Evolutionary conservation across 73 alveolate species (phyloP), one percentile per base, ranked within the genome.

Genomic region (Paramecium bursaria): DNA sequence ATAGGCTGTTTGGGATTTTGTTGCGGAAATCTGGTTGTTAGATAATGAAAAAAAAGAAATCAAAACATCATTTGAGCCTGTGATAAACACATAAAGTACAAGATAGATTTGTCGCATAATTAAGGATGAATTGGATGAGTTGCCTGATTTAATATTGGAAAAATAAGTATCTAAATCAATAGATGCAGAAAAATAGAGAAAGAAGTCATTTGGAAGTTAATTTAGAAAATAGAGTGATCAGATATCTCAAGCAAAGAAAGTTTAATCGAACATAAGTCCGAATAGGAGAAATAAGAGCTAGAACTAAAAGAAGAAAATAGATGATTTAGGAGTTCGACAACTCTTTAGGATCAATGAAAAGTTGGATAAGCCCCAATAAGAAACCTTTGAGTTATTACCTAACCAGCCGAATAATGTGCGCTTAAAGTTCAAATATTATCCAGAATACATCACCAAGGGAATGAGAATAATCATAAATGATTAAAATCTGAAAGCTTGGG

Each of bases 21-120:
- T 74, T 54, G 93, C 94, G 21, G 98, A 94, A 73, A 75, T 96
- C 25, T 91, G 96, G 96, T 61, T 97, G n/a, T 85, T 94, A 52
- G 98, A 94, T 79, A 92, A 75, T 25, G 19, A 30, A 22, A 85
- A 87, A 27, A 92, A 76, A 50, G 77, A 54, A 55, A 46, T 95
- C 6, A 92, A 89, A 79, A 61, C 67, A 86, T 87, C 91, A 42
- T 92, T 90, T 79, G 93, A 94, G 75, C 99, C 99, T 29, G 92
- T 92, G 17, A 82, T 95, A 53, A 91, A 92, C 75, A 92, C 95
- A 22, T 90, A 92, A 44, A 91, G 90, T 53, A 87, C 93, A 21
- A 89, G 99, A 73, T 95, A 95, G 85, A 86, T 95, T 0, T 97
- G 93, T 22, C 92, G 85, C 86, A 86, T 95, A 19, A 87, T 91